Conservation (phyloP, 352 stramenopile species). For the Phytophthora kernoviae region DNA sequence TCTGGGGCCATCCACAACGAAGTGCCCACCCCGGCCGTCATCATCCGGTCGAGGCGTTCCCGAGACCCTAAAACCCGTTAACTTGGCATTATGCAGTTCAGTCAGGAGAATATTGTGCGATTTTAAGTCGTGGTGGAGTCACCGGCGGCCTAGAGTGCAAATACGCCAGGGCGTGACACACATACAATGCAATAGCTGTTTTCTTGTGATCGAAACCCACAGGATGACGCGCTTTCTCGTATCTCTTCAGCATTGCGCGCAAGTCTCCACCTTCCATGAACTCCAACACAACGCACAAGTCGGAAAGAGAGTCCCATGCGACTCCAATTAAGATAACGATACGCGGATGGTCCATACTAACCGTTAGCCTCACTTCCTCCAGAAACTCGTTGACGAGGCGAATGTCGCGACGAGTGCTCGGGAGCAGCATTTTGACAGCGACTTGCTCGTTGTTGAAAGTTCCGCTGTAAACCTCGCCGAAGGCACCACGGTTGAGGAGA, state of each 20-base stretch:
- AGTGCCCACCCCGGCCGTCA: too few species aligned
- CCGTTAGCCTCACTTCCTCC: constrained; percentile 31
- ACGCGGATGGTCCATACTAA: constrained; percentile 18
- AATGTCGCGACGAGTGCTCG: constrained; percentile 13
- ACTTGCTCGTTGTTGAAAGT: constrained; percentile 25
- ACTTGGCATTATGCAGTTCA: too few species aligned
- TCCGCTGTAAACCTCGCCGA: constrained; percentile 36
- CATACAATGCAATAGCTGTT: constrained; percentile 18
- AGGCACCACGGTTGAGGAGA: constrained; percentile 27
- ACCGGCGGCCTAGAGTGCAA: constrained; percentile 1
- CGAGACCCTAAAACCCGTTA: too few species aligned
- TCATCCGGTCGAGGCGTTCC: too few species aligned
- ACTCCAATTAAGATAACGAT: constrained; percentile 42
- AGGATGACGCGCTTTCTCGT: background rate
- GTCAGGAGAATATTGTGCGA: too few species aligned
- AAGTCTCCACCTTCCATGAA: constrained; percentile 47
- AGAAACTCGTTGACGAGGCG: constrained; percentile 26
- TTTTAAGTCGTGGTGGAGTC: too few species aligned
- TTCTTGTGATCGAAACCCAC: constrained; percentile 3
- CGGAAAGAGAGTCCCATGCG: constrained; percentile 28
- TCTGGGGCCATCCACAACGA: background rate
- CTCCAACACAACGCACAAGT: constrained; percentile 38
- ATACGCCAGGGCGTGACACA: constrained; percentile 15
- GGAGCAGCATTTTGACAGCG: constrained; percentile 35
- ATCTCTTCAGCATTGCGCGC: constrained; percentile 24